phyloP scores from a whole-genome alignment of 2,329 filamentous ascomycete species.

The Phyllosticta paracitricarpa region DNA sequence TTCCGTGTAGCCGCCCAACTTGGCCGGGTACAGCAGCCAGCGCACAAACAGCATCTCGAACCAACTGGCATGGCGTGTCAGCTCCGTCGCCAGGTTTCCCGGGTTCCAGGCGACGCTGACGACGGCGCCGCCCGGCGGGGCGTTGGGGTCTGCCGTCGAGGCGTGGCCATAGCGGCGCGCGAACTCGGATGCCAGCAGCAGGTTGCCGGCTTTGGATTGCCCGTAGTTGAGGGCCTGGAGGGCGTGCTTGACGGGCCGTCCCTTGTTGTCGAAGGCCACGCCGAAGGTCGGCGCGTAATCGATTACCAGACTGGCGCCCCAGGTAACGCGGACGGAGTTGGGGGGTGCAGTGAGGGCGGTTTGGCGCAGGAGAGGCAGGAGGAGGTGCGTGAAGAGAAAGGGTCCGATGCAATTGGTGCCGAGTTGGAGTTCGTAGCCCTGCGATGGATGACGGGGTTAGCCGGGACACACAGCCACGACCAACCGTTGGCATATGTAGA shows the following conservation, averaged over 20 bases:
- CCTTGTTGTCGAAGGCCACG: conserved; percentile 11
- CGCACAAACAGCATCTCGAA: neutral
- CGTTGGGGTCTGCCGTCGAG: neutral
- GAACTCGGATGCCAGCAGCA: conserved; percentile 19
- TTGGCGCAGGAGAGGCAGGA: conserved; percentile 25
- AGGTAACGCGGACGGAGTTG: conserved; percentile 28
- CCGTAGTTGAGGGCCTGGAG: conserved; percentile 14
- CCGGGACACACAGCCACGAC: too few species aligned
- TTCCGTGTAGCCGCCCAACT: conserved; percentile 9
- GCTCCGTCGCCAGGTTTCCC: conserved; percentile 31
- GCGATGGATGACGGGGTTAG: conserved; percentile 4
- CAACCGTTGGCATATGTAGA: too few species aligned
- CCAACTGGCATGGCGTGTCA: conserved; percentile 20
- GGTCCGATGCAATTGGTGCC: conserved; percentile 33
- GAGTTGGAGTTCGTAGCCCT: conserved; percentile 24
- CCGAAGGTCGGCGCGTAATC: conserved; percentile 10
- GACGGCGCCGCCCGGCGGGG: conserved; percentile 11
- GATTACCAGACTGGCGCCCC: conserved; percentile 18
- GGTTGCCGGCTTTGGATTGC: conserved; percentile 20
- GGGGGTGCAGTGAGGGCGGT: conserved; percentile 19
- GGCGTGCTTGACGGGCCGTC: neutral
- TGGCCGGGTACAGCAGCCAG: conserved; percentile 7
- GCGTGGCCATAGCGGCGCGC: conserved; percentile 12
- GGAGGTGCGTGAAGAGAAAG: conserved; percentile 30
- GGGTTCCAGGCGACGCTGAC: conserved; percentile 27